A percentile compares a stretch with the other conserved stretches of the same genome.
Evolutionary conservation across 495 filamentous ascomycete species (phyloP).

Genomic region (Amphirosellinia nigrospora): DNA sequence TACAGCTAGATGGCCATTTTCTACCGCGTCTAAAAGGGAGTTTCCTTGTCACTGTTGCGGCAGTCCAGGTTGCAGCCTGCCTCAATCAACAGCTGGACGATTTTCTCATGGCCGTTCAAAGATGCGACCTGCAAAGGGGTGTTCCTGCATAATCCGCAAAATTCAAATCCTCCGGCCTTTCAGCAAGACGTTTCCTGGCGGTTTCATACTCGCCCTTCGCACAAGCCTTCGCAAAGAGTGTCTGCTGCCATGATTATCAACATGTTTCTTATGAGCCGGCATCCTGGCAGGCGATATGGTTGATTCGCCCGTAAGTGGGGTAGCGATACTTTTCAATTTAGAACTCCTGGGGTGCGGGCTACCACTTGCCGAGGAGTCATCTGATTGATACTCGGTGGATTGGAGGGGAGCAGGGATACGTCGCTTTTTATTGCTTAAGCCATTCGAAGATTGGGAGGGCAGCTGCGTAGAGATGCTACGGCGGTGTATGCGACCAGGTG

Average conservation of each 20-base stretch:
- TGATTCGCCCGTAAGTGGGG: slow-evolving; percentile 59
- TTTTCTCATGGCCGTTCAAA: slow-evolving; percentile 78
- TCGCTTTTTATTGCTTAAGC: slow-evolving; percentile 61
- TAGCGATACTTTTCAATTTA: slow-evolving; percentile 69
- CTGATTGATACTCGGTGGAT: slow-evolving; percentile 70
- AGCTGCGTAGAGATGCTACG: slow-evolving; percentile 71
- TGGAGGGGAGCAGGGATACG: slow-evolving; percentile 63
- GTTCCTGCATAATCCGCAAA: slow-evolving; percentile 88
- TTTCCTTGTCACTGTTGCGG: slow-evolving; percentile 85
- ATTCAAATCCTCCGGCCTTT: slow-evolving; percentile 85
- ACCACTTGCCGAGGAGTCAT: slow-evolving; percentile 74
- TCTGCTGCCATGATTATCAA: slow-evolving; percentile 86
- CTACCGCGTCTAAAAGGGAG: slow-evolving; percentile 94
- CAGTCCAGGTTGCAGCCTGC: slow-evolving; percentile 82
- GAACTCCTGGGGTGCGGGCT: slow-evolving; percentile 72
- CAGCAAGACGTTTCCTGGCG: slow-evolving; percentile 69
- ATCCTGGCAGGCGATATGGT: slow-evolving; percentile 70
- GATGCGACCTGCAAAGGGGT: slow-evolving; percentile 91
- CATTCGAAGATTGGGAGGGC: slow-evolving; percentile 54
- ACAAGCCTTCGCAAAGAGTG: slow-evolving; percentile 81
- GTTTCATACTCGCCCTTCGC: slow-evolving; percentile 75
- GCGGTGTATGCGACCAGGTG: slow-evolving; percentile 61
- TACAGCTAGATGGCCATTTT: slow-evolving; percentile 91
- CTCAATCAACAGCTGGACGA: slow-evolving; percentile 81
- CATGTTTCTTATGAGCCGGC: slow-evolving; percentile 75